Base-by-base conservation (phyloP, 352 stramenopile species). In the Phytopythium kandeliae region DNA sequence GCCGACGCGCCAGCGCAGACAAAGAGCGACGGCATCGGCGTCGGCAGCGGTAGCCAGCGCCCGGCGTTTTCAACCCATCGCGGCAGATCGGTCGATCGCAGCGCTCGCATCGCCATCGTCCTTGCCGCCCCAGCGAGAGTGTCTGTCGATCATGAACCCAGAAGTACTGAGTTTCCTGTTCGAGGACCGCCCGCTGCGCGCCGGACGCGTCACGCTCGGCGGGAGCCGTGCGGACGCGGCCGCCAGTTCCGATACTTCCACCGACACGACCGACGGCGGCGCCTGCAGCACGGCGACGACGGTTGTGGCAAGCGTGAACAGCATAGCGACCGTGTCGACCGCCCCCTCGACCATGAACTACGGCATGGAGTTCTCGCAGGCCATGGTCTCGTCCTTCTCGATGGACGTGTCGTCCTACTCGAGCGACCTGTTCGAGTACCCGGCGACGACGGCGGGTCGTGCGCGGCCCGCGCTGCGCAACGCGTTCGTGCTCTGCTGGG, bases 401-500 rank as follows among this genome's bases (percentile, higher is more conserved):
- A 83, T 83, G 71, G 71, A 83, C 61, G 54, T 79, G 21, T 77
- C 71, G 9, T 45, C 54, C 45, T 83, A 79, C 54, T 83, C 71
- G 24, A 80, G 55, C 41, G 71, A 83, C 40, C 54, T 83, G 16
- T 79, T 80, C 51, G 69, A 79, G 52, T 79, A 83, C 42, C 69
- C 69, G 8, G 63, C 58, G 4, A 63, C 58, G 7, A 43, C 28
- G 50, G 45, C 45, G 30, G 64, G 65, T 19, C 60, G 57, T 36
- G 22, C 62, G 12, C 42, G 6, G 6, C 44, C 44, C 8, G 40
- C 58, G 17, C 57, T 85, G 9, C 62, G 59, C 30, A 87, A 87
- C 44, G 76, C 76, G 12, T 80, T 77, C 44, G 71, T 87, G 35
- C 24, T 87, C 47, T 82, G 71, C 61, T 87, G 74, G 72, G 76